phyloP scores from a whole-genome alignment of 2,329 filamentous ascomycete species.

The Trichophyton verrucosum region DNA sequence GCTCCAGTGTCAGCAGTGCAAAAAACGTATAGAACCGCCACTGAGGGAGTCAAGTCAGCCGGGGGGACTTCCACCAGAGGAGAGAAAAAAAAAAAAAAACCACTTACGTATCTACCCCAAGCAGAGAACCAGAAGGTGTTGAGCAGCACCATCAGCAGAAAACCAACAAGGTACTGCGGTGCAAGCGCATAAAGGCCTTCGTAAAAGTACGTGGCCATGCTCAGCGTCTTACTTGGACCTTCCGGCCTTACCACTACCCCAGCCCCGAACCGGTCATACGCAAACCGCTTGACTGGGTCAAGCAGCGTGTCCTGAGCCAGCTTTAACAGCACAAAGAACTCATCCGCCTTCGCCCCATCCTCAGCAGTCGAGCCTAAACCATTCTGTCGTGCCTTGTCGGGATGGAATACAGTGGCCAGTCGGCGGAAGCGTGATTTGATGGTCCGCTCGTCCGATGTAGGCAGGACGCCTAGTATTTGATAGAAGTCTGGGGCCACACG shows the following conservation, averaged over 20 bases:
- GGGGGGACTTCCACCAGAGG: no score
- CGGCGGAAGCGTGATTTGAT: conserved; percentile 78
- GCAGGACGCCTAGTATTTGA: conserved; percentile 57
- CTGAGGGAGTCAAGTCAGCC: conserved; percentile 15
- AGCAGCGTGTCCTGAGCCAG: conserved; percentile 67
- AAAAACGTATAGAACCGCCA: conserved; percentile 43
- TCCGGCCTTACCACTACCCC: conserved; percentile 40
- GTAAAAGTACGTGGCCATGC: conserved; percentile 59
- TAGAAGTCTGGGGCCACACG: conserved; percentile 65
- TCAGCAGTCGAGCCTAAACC: conserved; percentile 16
- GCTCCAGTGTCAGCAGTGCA: conserved; percentile 45
- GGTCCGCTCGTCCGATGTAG: conserved; percentile 56
- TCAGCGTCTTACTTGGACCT: conserved; percentile 42
- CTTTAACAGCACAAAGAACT: conserved; percentile 71
- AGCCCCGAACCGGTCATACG: conserved; percentile 80
- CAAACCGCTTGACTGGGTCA: conserved; percentile 66
- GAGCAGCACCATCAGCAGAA: conserved; percentile 25
- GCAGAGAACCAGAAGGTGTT: conserved; percentile 32
- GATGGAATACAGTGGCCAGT: conserved; percentile 57
- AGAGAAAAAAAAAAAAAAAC: neutral
- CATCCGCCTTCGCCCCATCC: conserved; percentile 25
- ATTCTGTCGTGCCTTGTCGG: conserved; percentile 57
- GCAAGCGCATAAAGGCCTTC: conserved; percentile 44
- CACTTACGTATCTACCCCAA: conserved; percentile 36
- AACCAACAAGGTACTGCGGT: conserved; percentile 30